Conservation (phyloP, 768 basidiomycete species). For the Leccinum fibrillosum region DNA sequence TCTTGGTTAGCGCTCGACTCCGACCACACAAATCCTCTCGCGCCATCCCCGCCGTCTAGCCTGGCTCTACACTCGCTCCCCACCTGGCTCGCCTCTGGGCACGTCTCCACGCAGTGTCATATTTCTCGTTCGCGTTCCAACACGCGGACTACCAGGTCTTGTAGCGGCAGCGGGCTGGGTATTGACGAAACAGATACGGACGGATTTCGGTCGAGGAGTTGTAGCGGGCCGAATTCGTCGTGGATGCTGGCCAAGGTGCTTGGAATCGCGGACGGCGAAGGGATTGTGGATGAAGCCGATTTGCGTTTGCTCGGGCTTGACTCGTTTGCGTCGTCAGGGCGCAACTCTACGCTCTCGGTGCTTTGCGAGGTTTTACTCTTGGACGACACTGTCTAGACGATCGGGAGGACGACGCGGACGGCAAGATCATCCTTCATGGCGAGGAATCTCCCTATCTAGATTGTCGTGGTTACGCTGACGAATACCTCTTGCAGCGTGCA, state of each 20-base stretch:
- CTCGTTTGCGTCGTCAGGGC: constrained; percentile 62
- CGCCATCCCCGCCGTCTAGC: too few relatives aligned
- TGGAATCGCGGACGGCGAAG: constrained; percentile 24
- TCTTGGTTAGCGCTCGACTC: too few relatives aligned
- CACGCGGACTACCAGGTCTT: constrained; percentile 18
- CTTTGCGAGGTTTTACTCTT: neutral
- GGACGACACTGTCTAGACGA: neutral
- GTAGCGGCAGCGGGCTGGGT: neutral
- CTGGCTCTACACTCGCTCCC: too few relatives aligned
- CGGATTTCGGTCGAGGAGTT: constrained; percentile 2
- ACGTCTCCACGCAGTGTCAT: too few relatives aligned
- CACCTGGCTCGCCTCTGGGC: too few relatives aligned
- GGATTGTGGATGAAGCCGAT: constrained; percentile 43
- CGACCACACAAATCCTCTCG: too few relatives aligned
- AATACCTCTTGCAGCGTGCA: constrained; percentile 3
- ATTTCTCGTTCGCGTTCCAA: neutral
- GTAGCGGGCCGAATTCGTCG: constrained; percentile 32
- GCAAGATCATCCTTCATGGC: neutral
- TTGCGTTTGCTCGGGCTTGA: constrained; percentile 57
- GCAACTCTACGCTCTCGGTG: constrained; percentile 36
- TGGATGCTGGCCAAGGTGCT: constrained; percentile 45
- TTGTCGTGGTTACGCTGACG: neutral
- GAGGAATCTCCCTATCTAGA: neutral
- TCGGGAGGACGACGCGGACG: neutral
- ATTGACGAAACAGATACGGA: constrained; percentile 9